Base-by-base conservation (phyloP, 768 basidiomycete species). In the Suillus spraguei region DNA sequence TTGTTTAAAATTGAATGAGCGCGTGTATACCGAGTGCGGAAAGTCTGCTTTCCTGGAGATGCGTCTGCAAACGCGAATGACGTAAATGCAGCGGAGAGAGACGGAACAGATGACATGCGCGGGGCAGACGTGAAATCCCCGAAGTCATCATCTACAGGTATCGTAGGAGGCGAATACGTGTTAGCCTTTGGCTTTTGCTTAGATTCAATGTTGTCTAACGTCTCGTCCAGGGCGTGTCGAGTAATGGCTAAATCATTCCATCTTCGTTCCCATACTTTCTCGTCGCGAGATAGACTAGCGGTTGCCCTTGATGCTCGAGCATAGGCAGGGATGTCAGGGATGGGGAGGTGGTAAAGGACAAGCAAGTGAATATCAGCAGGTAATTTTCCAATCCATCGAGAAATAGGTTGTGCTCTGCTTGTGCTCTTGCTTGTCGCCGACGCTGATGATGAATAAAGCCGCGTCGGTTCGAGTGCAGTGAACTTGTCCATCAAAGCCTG, bases 301-400 rank as follows among this genome's bases (percentile, higher is more conserved):
- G 91, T 81, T 35, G 90, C 85, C 61, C 87, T 83, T 60, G 83
- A 91, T 46, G 81, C 82, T 53, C 86, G 82, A 6, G 89, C 86
- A 68, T 96, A 93, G 0, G 86, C 81, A 2, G 92, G 87, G 24
- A 97, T 73, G 73, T 97, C 95, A 20, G 91, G 87, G 20, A 99
- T 76, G 8, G 95, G 88, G 32, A 96, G 80, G 72, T 86, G 83
- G 3, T 83, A 77, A 65, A 97, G 80, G 64, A 98, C 82, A 52
- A 89, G 79, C 32, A 92, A 77, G 71, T 96, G 91, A 5, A 97
- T 77, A 65, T 89, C 87, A 22, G 84, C 81, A 5, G 97, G 95
- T 14, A 97, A 85, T 33, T 84, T 85, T 11, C 97, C 97, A 59
- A 97, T 85, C 66, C 82, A 80, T 28, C 68, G 74, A 32, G 66